phyloP scores from a whole-genome alignment of 2,329 filamentous ascomycete genomes.

The Aspergillus sp. region DNA sequence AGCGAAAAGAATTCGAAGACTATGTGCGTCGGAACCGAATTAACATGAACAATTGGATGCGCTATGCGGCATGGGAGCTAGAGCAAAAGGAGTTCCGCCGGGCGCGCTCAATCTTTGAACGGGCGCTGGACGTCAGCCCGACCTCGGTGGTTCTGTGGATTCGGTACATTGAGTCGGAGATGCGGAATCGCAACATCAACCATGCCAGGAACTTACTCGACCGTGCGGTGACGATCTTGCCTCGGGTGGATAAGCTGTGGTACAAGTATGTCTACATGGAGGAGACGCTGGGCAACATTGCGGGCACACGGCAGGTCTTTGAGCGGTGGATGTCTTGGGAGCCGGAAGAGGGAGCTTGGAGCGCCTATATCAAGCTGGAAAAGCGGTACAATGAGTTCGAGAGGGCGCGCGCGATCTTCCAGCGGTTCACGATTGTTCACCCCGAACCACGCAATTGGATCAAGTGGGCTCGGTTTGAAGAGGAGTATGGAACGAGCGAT shows the following conservation, averaged over 20 bases:
- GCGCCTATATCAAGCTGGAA: slow-evolving; percentile 94
- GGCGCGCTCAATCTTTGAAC: slow-evolving; percentile 89
- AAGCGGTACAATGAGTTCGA: slow-evolving; percentile 93
- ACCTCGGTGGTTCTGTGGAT: slow-evolving; percentile 88
- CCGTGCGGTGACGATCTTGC: slow-evolving; percentile 87
- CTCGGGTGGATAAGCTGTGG: slow-evolving; percentile 93
- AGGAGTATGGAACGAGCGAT: slow-evolving; percentile 90
- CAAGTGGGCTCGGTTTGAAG: slow-evolving; percentile 97
- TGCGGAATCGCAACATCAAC: slow-evolving; percentile 94
- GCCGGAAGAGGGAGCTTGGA: slow-evolving; percentile 93
- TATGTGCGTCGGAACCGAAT: slow-evolving; percentile 93
- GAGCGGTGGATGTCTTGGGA: slow-evolving; percentile 99
- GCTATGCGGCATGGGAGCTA: slow-evolving; percentile 95
- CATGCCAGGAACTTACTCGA: slow-evolving; percentile 94
- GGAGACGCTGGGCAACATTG: slow-evolving; percentile 92
- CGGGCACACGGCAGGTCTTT: slow-evolving; percentile 89
- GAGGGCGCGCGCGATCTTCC: slow-evolving; percentile 84
- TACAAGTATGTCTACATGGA: slow-evolving; percentile 99
- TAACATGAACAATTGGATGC: slow-evolving; percentile 99
- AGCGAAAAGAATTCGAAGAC: slow-evolving; percentile 95
- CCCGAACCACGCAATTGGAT: slow-evolving; percentile 97
- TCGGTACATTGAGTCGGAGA: slow-evolving; percentile 92
- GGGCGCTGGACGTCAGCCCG: slow-evolving; percentile 86
- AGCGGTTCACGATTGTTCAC: slow-evolving; percentile 87
- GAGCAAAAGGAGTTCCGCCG: slow-evolving; percentile 97